phyloP scores from a whole-genome alignment of 768 basidiomycete genomes.

The Candolleomyces aberdarensis region DNA sequence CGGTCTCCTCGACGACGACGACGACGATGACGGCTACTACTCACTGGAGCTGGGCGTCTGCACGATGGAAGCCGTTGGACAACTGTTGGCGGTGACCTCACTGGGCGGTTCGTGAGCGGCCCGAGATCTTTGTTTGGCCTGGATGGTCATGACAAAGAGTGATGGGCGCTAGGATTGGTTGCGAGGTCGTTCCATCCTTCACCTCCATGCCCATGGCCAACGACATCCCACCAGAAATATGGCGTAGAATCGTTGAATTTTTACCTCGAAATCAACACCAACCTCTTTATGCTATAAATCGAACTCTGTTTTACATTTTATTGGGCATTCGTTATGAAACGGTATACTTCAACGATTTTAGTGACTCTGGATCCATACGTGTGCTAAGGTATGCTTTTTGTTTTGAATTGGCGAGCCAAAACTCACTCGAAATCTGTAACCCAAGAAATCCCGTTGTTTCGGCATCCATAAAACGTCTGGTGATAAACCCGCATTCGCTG shows the following conservation, averaged over 20 bases:
- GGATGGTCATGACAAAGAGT: not conserved
- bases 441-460: not conserved
- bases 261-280: not conserved
- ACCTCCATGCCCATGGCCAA: not conserved
- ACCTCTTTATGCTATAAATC: not conserved
- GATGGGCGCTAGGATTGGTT: not conserved
- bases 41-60: not conserved
- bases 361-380: not conserved
- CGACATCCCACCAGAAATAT: not conserved
- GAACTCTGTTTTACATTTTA: not conserved
- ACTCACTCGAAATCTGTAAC: not conserved
- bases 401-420: not conserved
- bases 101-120: not conserved
- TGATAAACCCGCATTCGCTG: not conserved
- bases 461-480: not conserved
- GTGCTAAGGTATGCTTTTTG: not conserved
- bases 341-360: too few species aligned
- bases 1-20: not conserved
- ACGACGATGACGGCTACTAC: not conserved
- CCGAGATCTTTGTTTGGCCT: not conserved
- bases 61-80: not conserved
- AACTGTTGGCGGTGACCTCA: not conserved
- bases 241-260: not conserved
- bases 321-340: not conserved
- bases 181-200: not conserved